Evolutionary conservation across 306 rosid genomes (phyloP).

Genomic region (Prunus armeniaca): DNA sequence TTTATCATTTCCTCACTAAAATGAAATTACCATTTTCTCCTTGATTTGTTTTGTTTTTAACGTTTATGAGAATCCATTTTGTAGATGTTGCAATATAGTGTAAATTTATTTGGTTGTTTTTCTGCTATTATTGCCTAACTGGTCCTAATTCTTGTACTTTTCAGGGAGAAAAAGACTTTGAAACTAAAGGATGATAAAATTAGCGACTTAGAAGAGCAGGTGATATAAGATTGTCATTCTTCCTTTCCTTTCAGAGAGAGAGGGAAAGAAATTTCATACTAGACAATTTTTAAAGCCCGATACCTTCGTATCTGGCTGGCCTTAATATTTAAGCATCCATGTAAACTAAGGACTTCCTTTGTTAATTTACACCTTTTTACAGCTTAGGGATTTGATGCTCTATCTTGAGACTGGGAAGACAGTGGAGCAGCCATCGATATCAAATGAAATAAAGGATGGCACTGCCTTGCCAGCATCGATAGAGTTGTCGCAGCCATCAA

Average conservation of each 20-base stretch:
- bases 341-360: slow-evolving; percentile 19
- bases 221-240: slow-evolving; percentile 11
- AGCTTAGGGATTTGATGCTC: slow-evolving; percentile 76
- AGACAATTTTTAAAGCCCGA: not conserved
- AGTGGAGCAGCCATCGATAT: slow-evolving; percentile 32
- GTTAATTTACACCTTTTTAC: slow-evolving; percentile 14
- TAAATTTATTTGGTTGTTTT: not conserved
- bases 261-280: not conserved
- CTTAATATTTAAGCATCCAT: not conserved
- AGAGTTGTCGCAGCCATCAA: slow-evolving; percentile 25
- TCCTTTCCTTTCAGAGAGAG: not conserved
- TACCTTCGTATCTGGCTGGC: not conserved
- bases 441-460: slow-evolving; percentile 36
- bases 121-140: not conserved
- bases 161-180: slow-evolving; percentile 52
- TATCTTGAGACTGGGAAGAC: slow-evolving; percentile 54
- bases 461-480: slow-evolving; percentile 22
- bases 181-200: slow-evolving; percentile 47
- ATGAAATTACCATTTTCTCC: too few relatives aligned
- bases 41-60: too few relatives aligned
- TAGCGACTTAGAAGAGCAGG: slow-evolving; percentile 67
- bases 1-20: too few relatives aligned
- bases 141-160: slow-evolving; percentile 2
- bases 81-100: not conserved
- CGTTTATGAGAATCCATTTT: not conserved